These are phyloP conservation scores for Cladophialophora carrionii DNA, from an alignment of 2,329 filamentous ascomycete genomes.

Conservation along the genomic window DNA sequence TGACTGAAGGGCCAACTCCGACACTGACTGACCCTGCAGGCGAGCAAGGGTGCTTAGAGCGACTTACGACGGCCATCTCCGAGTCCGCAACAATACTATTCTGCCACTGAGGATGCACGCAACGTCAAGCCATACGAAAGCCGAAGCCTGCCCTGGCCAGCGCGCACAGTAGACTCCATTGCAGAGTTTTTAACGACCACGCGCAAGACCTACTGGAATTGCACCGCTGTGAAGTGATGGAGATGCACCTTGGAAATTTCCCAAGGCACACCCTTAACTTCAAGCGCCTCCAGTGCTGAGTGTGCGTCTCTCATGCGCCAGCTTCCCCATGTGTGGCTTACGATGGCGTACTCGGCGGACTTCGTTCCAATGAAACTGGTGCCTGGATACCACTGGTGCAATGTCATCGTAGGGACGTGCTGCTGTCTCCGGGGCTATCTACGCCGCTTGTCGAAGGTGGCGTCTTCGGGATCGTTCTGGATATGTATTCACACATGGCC, in stretches of 20 bases:
- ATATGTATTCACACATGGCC: background rate
- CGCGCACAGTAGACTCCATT: background rate
- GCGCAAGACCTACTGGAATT: background rate
- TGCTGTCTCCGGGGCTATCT: conserved; percentile 4
- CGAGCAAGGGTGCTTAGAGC: background rate
- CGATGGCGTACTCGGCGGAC: background rate
- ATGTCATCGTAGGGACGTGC: conserved; percentile 4
- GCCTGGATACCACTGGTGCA: background rate
- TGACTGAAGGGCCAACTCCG: background rate
- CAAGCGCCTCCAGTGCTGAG: background rate
- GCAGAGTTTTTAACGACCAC: background rate
- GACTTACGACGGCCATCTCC: conserved; percentile 2
- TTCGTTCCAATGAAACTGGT: background rate
- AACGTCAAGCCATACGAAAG: conserved; percentile 8
- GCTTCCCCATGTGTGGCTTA: conserved; percentile 4
- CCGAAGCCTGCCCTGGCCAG: background rate
- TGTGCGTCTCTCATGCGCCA: background rate
- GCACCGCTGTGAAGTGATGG: conserved; percentile 1
- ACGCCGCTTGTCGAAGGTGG: background rate
- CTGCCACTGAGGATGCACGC: conserved; percentile 6
- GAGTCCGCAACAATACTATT: conserved; percentile 1
- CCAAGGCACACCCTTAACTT: background rate
- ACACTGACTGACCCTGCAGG: background rate
- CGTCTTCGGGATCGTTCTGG: background rate
- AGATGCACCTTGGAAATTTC: background rate